Base-by-base conservation (phyloP, 169 alveolate genomes). In the Pseudocohnilembus persalinus region DNA sequence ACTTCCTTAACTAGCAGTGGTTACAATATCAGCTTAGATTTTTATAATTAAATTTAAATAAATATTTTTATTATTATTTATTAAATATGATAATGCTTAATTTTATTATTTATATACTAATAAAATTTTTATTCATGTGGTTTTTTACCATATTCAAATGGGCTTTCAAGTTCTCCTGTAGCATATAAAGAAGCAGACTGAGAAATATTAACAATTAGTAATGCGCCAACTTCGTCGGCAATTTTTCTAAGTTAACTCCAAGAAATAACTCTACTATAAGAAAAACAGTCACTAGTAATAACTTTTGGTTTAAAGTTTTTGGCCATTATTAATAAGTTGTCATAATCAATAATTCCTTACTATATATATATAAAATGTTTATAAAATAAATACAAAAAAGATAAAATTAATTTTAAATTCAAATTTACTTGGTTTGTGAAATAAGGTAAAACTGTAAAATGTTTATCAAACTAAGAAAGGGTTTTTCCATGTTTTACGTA, bases 181-280 rank as follows among this genome's bases (percentile, higher is more conserved):
- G 99, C 99, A 65, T 98, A 94, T 79, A 99, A 88, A n/a, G 99
- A 99, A 72, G 97, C 87, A 75, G 96, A 96, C 87, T 99, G 99
- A 0, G 99, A 98, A 89, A 99, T 98, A 87, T 99, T 99, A 33
- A 98, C 98, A 94, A 98, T 85, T 74, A 99, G 93, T 80, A 92
- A 90, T 0, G 99, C 99, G 28, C 99, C 99, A 27, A 97, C 98
- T 82, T 93, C 93, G 88, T 99, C 99, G 68, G 98, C 96, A 68
- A 99, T 98, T 82, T 94, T 92, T 88, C 99, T 78, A 90, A 97
- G 94, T 74, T 96, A 91, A 80, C 90, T 89, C 90, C 93, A 97
- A 84, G 96, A 97, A 65, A 96, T 83, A 87, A 95, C 94, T 78
- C 98, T 88, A 28, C 91, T 83, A 76, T 92, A 89, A 29, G 93